Evolutionary conservation across 176 grass and related monocot species (phyloP).

Genomic region (Pharus latifolius): DNA sequence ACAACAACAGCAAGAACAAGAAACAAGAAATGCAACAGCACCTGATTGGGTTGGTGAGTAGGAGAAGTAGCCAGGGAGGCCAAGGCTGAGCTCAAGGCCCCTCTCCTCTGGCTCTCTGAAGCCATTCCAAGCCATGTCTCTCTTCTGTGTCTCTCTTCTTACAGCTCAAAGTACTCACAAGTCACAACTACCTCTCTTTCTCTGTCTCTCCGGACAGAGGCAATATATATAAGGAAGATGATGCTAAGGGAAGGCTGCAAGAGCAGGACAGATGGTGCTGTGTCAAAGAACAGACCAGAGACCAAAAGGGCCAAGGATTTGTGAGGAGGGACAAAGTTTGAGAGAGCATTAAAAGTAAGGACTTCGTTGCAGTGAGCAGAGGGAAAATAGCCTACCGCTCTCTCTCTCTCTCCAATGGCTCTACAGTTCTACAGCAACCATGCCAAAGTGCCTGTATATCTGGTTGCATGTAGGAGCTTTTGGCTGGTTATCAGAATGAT

Average conservation of each 20-base stretch:
- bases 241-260: not conserved
- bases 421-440: no score
- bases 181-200: not conserved
- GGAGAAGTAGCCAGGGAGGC: conserved; percentile 37
- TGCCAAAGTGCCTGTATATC: no score
- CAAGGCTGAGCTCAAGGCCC: conserved; percentile 62
- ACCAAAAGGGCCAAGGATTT: conserved; percentile 11
- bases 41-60: conserved; percentile 14
- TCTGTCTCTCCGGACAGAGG: not conserved
- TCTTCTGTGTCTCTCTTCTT: not conserved
- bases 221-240: conserved; percentile 11
- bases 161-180: not conserved
- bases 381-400: not conserved
- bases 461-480: no score
- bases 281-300: conserved; percentile 11
- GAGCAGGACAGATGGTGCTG: not conserved
- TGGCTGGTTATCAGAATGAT: no score
- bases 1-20: not conserved
- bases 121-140: conserved; percentile 38
- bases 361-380: not conserved
- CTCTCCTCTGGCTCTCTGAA: conserved; percentile 40
- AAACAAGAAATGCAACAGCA: not conserved
- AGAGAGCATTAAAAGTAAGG: not conserved
- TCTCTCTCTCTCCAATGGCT: not conserved
- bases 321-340: conserved; percentile 11